Percentiles rank a stretch among this genome's conserved stretches.
phyloP scores from a whole-genome alignment of 73 alveolate genomes.

The Effrenium voratum region DNA sequence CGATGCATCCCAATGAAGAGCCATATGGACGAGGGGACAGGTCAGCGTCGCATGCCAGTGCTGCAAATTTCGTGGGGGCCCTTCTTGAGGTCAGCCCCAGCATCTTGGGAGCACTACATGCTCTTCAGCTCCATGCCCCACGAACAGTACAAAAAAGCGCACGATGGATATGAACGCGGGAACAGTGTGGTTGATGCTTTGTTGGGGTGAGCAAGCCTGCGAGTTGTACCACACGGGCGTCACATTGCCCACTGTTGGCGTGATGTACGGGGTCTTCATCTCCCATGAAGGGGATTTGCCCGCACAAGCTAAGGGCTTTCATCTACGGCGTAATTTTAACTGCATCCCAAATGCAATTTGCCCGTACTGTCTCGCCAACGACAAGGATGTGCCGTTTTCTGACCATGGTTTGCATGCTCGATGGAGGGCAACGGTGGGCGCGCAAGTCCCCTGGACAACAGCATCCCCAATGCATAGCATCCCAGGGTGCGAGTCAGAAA shows the following conservation, averaged over 20 bases:
- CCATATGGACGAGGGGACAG: conserved; percentile 43
- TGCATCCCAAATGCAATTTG: conserved; percentile 2
- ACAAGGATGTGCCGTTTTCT: neutral
- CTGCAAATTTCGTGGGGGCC: conserved; percentile 53
- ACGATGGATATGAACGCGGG: conserved; percentile 34
- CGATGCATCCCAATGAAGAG: neutral
- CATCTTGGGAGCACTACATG: neutral
- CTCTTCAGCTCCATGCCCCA: neutral
- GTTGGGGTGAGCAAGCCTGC: neutral
- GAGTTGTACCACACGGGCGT: neutral
- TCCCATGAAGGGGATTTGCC: conserved; percentile 54
- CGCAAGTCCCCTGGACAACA: neutral
- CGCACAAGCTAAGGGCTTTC: conserved; percentile 24
- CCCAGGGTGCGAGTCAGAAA: neutral
- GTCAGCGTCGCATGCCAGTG: neutral
- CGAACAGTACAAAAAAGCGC: neutral
- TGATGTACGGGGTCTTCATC: neutral
- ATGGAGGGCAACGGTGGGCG: neutral
- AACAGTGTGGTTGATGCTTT: neutral
- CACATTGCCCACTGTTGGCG: neutral
- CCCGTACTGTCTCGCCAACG: neutral
- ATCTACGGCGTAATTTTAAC: neutral
- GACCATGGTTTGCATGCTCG: neutral
- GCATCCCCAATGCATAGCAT: neutral
- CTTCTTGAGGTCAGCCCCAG: neutral